Base-by-base conservation (phyloP, 2,329 filamentous ascomycete species). In the Cercospora nicotianae region DNA sequence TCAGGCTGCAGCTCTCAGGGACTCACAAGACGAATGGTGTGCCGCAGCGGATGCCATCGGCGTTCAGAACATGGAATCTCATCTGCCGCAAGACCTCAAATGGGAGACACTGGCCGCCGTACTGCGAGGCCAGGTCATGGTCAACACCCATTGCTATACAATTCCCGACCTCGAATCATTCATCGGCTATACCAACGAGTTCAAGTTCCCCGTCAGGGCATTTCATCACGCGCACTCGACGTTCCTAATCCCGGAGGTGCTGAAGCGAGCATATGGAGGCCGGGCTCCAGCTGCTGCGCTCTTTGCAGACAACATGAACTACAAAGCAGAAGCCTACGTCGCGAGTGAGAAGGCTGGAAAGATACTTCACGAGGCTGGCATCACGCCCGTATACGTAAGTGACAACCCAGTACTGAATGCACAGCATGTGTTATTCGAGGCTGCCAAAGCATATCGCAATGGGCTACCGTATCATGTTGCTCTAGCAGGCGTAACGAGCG, bases 291-390 rank as follows among this genome's bases (percentile, higher is more conserved):
- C 78, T 16, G 89, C 86, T n/a, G 79, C 86, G 10, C 80, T 90
- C 3, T 91, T 91, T 72, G 89, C 89, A 9, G 89, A 91, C 74
- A 90, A 89, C 75, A 90, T 90, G 87, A 90, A 86, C 76, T 91
- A 91, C 83, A 74, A 72, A 78, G 82, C 85, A 1, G 90, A 91
- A 78, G 81, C 88, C 0, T 90, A 89, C 72, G 81, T 86, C 4
- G 89, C 85, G 0, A 90, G 87, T 10, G 87, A 90, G 75, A 86
- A 86, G 67, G 89, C 89, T 1, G 89, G 89, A 28, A 90, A 90
- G 75, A 83, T 87, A 3, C 82, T 91, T 0, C 87, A 87, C 71
- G 88, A 91, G 23, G 83, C 86, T 65, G 88, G 87, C 28, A 81
- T 91, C 33, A 90, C 88, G 0, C 84, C 88, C 31, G 85, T 90